These are phyloP conservation scores for Periconia sp. DNA, from an alignment of 2,329 filamentous ascomycete species.

Conservation along the genomic window DNA sequence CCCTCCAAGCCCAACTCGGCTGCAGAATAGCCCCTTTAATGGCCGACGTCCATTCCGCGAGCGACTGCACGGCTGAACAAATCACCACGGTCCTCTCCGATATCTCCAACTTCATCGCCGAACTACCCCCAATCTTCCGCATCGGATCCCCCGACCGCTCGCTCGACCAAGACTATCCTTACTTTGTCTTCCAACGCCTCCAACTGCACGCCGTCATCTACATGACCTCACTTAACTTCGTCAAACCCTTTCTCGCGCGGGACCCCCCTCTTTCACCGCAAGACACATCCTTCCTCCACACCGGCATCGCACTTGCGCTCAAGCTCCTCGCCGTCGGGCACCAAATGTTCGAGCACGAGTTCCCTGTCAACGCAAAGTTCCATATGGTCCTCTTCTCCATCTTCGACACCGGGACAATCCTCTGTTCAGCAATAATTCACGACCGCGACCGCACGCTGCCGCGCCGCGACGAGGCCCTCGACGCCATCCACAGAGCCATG, in stretches of 20 bases:
- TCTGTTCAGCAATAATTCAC: constrained; percentile 56
- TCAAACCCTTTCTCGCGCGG: constrained; percentile 51
- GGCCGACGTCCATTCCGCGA: constrained; percentile 18
- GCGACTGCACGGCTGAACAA: constrained; percentile 21
- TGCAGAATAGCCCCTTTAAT: constrained; percentile 29
- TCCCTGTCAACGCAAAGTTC: constrained; percentile 52
- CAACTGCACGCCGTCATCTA: constrained; percentile 50
- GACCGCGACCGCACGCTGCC: constrained; percentile 48
- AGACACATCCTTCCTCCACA: constrained; percentile 45
- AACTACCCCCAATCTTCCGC: constrained; percentile 47
- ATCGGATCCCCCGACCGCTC: constrained; percentile 46
- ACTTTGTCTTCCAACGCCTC: constrained; percentile 51
- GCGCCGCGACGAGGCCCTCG: constrained; percentile 45
- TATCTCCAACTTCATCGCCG: constrained; percentile 48
- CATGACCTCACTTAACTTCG: constrained; percentile 50
- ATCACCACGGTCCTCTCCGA: constrained; percentile 33
- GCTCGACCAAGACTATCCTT: constrained; percentile 46
- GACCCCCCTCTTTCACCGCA: constrained; percentile 24
- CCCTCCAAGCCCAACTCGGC: constrained; percentile 44
- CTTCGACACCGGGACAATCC: constrained; percentile 55
- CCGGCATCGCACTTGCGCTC: constrained; percentile 50
- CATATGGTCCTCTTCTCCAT: constrained; percentile 54
- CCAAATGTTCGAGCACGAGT: constrained; percentile 48
- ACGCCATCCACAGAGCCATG: constrained; percentile 40
- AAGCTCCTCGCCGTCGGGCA: constrained; percentile 47